These are phyloP conservation scores for Arthrobotrys sinensis DNA, from an alignment of 2,329 filamentous ascomycete genomes.

Conservation along the genomic window DNA sequence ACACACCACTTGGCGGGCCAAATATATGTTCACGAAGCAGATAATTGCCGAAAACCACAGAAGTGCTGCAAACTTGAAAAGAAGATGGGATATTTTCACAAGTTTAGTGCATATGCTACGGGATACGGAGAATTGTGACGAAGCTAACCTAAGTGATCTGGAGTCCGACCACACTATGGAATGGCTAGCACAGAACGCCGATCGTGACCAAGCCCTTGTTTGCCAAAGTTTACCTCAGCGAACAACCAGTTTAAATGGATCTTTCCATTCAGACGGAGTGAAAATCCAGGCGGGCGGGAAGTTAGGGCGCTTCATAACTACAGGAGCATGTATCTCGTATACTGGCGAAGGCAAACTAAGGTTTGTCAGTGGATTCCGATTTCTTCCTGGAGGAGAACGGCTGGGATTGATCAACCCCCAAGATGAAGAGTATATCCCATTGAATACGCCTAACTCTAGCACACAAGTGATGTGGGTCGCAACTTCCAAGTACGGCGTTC, in stretches of 20 bases:
- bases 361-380: conserved; percentile 42
- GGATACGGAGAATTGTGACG: conserved; percentile 6
- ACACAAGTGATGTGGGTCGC: conserved; percentile 20
- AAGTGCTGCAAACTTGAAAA: conserved; percentile 12
- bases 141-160: conserved; percentile 5
- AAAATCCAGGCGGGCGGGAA: conserved; percentile 8
- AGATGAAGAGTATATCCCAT: conserved; percentile 22
- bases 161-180: neutral
- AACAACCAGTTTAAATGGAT: neutral
- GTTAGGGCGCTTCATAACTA: conserved; percentile 4
- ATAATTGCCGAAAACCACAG: neutral
- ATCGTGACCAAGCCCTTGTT: conserved; percentile 5
- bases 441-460: neutral
- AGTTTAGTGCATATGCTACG: conserved; percentile 24
- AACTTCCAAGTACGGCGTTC: conserved; percentile 30
- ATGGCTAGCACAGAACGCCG: neutral
- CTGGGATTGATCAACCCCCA: conserved; percentile 27
- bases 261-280: conserved; percentile 1
- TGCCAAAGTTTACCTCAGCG: neutral
- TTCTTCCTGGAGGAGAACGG: conserved; percentile 26
- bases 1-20: conserved; percentile 13
- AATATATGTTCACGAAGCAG: conserved; percentile 32
- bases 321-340: conserved; percentile 29
- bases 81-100: conserved; percentile 23
- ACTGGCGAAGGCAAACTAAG: conserved; percentile 37